Evolutionary conservation across 495 filamentous ascomycete genomes (phyloP).

Genomic region (Aspergillus indologenus): DNA sequence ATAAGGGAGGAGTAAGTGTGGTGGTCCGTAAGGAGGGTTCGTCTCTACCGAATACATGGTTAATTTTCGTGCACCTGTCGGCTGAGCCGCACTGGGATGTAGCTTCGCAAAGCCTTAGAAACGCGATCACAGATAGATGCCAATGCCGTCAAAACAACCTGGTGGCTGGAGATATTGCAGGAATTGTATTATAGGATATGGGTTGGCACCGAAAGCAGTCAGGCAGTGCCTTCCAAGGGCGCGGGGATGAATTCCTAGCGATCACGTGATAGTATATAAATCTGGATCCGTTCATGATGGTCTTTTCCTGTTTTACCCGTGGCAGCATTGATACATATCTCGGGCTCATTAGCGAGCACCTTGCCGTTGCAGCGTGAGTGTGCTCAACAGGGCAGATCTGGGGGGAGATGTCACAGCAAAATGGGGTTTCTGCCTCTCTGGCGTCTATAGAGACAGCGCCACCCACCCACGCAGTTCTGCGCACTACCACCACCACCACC

Average conservation of each 20-base stretch:
- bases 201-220: neutral
- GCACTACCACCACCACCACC: conserved; percentile 15
- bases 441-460: conserved; percentile 28
- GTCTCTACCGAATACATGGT: conserved; percentile 1
- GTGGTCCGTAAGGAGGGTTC: neutral
- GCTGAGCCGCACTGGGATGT: neutral
- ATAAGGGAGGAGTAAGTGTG: neutral
- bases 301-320: neutral
- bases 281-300: conserved; percentile 22
- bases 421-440: conserved; percentile 24
- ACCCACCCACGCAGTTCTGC: conserved; percentile 15
- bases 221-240: neutral
- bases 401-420: conserved; percentile 30
- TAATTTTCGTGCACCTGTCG: neutral
- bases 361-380: conserved; percentile 1
- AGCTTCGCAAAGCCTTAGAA: neutral
- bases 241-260: conserved; percentile 9
- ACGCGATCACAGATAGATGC: neutral
- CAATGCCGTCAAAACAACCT: neutral
- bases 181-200: neutral
- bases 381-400: neutral
- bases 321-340: neutral
- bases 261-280: conserved; percentile 37
- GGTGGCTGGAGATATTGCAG: neutral
- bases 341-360: neutral